These are phyloP conservation scores for Fusarium sp. DNA, from an alignment of 2,329 filamentous ascomycete species.

Conservation along the genomic window DNA sequence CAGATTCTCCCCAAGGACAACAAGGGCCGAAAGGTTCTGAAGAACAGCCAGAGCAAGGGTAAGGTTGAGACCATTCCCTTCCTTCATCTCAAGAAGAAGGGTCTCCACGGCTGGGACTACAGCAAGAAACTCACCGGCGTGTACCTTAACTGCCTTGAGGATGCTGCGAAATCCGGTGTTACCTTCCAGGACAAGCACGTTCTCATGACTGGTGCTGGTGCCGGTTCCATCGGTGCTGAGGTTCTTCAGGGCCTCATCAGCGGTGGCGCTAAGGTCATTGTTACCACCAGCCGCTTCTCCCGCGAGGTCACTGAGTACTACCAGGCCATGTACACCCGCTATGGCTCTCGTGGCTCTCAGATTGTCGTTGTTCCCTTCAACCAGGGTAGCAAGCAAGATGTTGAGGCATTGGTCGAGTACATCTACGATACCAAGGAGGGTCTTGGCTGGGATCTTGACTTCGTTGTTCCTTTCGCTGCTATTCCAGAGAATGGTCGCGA, in stretches of 20 bases:
- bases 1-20: conserved; percentile 94
- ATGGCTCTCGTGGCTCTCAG: conserved; percentile 92
- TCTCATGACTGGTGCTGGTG: conserved; percentile 97
- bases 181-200: conserved; percentile 96
- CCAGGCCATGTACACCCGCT: conserved; percentile 97
- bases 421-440: conserved; percentile 97
- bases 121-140: conserved; percentile 97
- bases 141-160: conserved; percentile 92
- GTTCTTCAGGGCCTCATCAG: conserved; percentile 96
- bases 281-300: conserved; percentile 96
- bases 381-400: conserved; percentile 97
- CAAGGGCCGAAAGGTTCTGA: conserved; percentile 69
- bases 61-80: conserved; percentile 98
- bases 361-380: conserved; percentile 99
- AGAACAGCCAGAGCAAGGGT: conserved; percentile 75
- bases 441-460: conserved; percentile 98
- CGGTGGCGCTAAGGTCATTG: conserved; percentile 95
- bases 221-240: conserved; percentile 96
- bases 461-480: conserved; percentile 94
- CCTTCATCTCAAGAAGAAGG: conserved; percentile 94
- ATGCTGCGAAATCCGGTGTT: conserved; percentile 87
- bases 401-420: conserved; percentile 93
- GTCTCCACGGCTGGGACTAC: conserved; percentile 96
- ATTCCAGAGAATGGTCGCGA: conserved; percentile 98
- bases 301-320: conserved; percentile 99